Evolutionary conservation across 495 filamentous ascomycete genomes (phyloP).

Genomic region (Aspergillus leporis): DNA sequence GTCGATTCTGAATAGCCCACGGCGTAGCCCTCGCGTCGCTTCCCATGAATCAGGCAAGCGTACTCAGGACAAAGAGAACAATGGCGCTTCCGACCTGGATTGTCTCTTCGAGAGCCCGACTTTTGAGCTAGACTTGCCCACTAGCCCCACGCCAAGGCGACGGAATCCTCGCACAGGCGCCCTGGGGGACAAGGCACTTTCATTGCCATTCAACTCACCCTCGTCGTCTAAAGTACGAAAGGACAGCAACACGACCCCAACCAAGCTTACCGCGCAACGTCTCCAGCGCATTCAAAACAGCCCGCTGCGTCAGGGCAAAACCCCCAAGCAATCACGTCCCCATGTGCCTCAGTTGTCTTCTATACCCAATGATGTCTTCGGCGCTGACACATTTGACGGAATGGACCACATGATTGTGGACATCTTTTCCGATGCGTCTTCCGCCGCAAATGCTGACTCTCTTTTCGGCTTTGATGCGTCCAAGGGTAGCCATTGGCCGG

Average conservation of each 20-base stretch:
- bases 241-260: conserved; percentile 29
- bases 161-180: conserved; percentile 42
- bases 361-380: conserved; percentile 24
- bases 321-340: conserved; percentile 28
- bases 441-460: conserved; percentile 23
- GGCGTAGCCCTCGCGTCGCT: conserved; percentile 45
- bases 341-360: conserved; percentile 20
- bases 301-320: conserved; percentile 27
- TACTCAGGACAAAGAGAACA: conserved; percentile 52
- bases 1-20: conserved; percentile 57
- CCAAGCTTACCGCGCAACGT: conserved; percentile 37
- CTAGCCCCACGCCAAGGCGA: conserved; percentile 62
- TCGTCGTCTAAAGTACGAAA: conserved; percentile 30
- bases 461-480: conserved; percentile 28
- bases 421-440: conserved; percentile 36
- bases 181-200: conserved; percentile 51
- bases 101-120: conserved; percentile 58
- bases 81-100: conserved; percentile 47
- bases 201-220: conserved; percentile 38
- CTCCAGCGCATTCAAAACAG: conserved; percentile 38
- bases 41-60: conserved; percentile 36
- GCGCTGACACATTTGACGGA: conserved; percentile 29
- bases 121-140: conserved; percentile 50
- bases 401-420: conserved; percentile 44
- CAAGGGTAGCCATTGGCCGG: conserved; percentile 36